Evolutionary conservation across 2,329 filamentous ascomycete genomes (phyloP).

Genomic region (Fusarium tricinctum): DNA sequence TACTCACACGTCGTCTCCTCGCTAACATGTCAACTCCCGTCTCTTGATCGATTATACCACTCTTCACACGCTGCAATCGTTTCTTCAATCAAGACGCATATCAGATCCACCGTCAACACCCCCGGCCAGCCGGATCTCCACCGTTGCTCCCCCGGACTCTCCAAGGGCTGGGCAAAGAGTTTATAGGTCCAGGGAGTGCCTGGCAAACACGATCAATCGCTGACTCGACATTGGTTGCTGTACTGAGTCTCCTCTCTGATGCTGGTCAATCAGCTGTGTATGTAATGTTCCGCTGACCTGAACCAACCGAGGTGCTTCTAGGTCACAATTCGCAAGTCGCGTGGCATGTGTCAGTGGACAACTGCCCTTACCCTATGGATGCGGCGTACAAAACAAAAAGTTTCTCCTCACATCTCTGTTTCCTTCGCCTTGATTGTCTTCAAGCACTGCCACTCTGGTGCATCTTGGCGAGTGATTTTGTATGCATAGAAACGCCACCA

Average conservation of each 20-base stretch:
- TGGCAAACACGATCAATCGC: slow-evolving; percentile 38
- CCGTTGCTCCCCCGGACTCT: slow-evolving; percentile 31
- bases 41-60: not conserved
- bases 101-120: slow-evolving; percentile 23
- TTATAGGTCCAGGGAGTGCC: slow-evolving; percentile 32
- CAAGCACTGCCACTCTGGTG: slow-evolving; percentile 33
- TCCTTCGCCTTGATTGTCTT: slow-evolving; percentile 6
- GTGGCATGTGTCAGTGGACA: slow-evolving; percentile 40
- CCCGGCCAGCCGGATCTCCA: slow-evolving; percentile 21
- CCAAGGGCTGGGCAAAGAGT: slow-evolving; percentile 17
- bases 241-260: slow-evolving; percentile 20
- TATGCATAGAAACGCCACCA: slow-evolving; percentile 34
- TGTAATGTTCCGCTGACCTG: slow-evolving; percentile 20
- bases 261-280: slow-evolving; percentile 22
- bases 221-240: slow-evolving; percentile 21
- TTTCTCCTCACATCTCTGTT: not conserved
- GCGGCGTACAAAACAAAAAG: not conserved
- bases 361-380: not conserved
- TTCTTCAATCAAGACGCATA: slow-evolving; percentile 35
- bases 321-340: slow-evolving; percentile 5
- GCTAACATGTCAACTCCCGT: not conserved
- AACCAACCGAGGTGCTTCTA: slow-evolving; percentile 41
- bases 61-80: not conserved
- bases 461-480: slow-evolving; percentile 29
- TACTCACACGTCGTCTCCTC: slow-evolving; percentile 1